Conservation (phyloP, 495 filamentous ascomycete species). For the Thozetella sp. region DNA sequence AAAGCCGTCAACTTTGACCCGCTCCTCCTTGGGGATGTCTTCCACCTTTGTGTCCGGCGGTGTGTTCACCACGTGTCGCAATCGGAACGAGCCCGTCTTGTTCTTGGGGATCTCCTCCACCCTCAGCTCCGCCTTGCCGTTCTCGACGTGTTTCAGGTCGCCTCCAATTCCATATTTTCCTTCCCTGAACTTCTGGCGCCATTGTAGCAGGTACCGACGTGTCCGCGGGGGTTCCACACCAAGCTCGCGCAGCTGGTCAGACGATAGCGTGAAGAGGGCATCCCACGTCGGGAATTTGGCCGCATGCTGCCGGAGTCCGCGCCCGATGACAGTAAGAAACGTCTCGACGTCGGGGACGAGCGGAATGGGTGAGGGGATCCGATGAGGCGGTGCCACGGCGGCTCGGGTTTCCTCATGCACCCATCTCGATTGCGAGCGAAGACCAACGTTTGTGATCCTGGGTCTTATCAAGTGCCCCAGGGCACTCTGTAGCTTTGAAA, state of each 20-base stretch:
- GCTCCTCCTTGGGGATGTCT: conserved; percentile 34
- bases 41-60: conserved; percentile 50
- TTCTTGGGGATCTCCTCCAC: conserved; percentile 61
- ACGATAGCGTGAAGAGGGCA: conserved; percentile 78
- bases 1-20: conserved; percentile 60
- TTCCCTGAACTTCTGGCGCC: conserved; percentile 80
- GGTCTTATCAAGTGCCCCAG: conserved; percentile 31
- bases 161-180: conserved; percentile 79
- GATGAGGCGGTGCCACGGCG: conserved; percentile 36
- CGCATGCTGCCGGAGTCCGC: conserved; percentile 75
- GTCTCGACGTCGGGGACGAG: conserved; percentile 85
- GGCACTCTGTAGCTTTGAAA: conserved; percentile 19
- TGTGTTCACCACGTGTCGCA: conserved; percentile 69
- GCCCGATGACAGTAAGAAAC: conserved; percentile 92
- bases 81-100: conserved; percentile 10
- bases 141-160: conserved; percentile 69
- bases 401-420: conserved; percentile 16
- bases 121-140: conserved; percentile 70
- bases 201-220: conserved; percentile 80
- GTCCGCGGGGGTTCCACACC: conserved; percentile 85
- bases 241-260: conserved; percentile 73
- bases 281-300: conserved; percentile 89
- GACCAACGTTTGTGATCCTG: conserved; percentile 16
- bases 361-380: conserved; percentile 72
- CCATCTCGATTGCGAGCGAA: conserved; percentile 28